Conservation (phyloP, 83 land plant genomes). For the Picea abies region DNA sequence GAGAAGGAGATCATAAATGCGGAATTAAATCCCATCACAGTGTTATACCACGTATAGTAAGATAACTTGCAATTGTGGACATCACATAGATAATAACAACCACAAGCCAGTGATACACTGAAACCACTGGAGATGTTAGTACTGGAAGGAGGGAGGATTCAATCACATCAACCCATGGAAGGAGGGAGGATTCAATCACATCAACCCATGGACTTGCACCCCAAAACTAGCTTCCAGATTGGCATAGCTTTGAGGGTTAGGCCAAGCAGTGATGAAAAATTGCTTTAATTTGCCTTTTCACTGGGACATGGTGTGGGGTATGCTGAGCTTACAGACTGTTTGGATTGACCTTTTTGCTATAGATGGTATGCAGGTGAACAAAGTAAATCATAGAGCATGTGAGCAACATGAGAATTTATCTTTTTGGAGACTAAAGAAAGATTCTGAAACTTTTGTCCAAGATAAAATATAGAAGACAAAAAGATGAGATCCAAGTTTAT, state of each 20-base stretch:
- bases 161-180: background rate
- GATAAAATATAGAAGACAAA: background rate
- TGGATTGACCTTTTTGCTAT: background rate
- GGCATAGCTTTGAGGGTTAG: background rate
- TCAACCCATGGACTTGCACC: no score
- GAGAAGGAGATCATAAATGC: no score
- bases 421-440: background rate
- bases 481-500: background rate
- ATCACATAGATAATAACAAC: background rate
- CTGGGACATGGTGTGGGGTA: conserved; percentile 9
- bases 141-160: background rate
- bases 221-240: background rate
- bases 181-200: background rate
- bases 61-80: background rate
- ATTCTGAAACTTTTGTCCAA: background rate
- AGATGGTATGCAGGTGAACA: background rate
- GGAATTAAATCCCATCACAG: no score
- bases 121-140: background rate
- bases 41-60: no score
- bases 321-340: background rate
- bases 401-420: conserved; percentile 1
- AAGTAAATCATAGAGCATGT: background rate
- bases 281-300: conserved; percentile 4
- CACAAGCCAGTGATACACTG: no score
- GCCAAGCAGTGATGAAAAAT: background rate